These are phyloP conservation scores for Aegle marmelos DNA, from an alignment of 345 rosid genomes.

Conservation along the genomic window DNA sequence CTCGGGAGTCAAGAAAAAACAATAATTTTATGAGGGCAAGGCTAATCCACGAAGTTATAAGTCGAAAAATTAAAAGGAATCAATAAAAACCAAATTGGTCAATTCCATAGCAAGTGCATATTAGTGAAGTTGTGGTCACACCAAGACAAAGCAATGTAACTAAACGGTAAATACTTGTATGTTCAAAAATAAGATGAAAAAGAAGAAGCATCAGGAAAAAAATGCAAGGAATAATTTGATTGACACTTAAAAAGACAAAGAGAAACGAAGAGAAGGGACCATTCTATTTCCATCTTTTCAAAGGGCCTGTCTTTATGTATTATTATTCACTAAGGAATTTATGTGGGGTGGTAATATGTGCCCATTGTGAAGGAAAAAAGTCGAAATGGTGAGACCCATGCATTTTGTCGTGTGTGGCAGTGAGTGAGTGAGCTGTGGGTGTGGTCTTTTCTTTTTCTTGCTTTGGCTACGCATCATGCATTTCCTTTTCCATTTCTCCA, in stretches of 20 bases:
- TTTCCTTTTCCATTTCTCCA: conserved; percentile 16
- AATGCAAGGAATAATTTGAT: conserved; percentile 26
- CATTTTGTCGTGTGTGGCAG: conserved; percentile 2
- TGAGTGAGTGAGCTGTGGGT: neutral
- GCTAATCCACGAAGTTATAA: neutral
- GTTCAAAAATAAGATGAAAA: conserved; percentile 3
- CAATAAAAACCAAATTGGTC: neutral
- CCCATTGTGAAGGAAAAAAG: neutral
- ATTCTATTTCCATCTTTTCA: neutral
- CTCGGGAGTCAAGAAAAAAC: neutral
- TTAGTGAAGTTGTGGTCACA: conserved; percentile 19
- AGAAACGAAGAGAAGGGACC: conserved; percentile 21
- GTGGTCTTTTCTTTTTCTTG: neutral
- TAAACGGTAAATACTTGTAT: neutral
- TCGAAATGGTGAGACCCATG: neutral
- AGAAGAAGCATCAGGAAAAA: conserved; percentile 19
- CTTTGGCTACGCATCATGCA: conserved; percentile 1
- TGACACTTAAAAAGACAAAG: conserved; percentile 24
- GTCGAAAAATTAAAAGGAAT: neutral
- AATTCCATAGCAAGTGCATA: neutral
- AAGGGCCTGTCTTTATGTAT: neutral
- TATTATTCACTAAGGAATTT: neutral
- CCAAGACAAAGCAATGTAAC: neutral
- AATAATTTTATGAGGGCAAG: neutral
- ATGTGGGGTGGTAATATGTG: neutral